phyloP scores from a whole-genome alignment of 2,329 filamentous ascomycete genomes.

The Cladosporium sp. region DNA sequence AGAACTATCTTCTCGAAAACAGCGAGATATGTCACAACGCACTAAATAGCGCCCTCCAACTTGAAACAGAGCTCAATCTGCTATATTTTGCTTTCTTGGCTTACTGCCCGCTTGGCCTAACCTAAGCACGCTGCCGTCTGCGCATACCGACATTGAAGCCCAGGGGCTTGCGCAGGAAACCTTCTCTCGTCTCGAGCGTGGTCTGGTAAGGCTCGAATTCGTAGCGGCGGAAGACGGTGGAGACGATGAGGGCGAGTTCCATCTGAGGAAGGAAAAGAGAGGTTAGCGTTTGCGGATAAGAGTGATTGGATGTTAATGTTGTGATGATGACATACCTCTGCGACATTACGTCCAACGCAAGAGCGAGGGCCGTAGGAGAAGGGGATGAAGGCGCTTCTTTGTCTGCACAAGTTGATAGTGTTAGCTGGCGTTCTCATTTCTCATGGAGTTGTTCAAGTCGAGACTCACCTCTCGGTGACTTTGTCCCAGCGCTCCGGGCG shows the following conservation, averaged over 20 bases:
- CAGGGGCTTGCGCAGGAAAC: slow-evolving; percentile 37
- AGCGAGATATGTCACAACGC: neutral
- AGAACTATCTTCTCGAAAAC: neutral
- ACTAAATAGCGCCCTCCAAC: neutral
- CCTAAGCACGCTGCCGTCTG: slow-evolving; percentile 9
- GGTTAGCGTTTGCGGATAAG: neutral
- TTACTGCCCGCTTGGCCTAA: neutral
- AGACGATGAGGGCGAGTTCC: slow-evolving; percentile 43
- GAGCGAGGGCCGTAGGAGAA: slow-evolving; percentile 46
- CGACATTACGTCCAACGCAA: slow-evolving; percentile 47
- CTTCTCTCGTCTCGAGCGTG: slow-evolving; percentile 36
- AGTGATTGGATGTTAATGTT: no score
- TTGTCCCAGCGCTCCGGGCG: slow-evolving; percentile 45
- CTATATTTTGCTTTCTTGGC: neutral
- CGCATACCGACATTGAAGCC: slow-evolving; percentile 18
- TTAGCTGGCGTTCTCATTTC: neutral
- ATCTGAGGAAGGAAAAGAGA: slow-evolving; percentile 30
- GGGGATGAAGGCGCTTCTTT: slow-evolving; percentile 43
- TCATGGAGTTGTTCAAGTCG: neutral
- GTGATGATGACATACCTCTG: slow-evolving; percentile 29
- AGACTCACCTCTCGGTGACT: slow-evolving; percentile 31
- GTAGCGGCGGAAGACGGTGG: slow-evolving; percentile 38
- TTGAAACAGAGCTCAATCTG: neutral
- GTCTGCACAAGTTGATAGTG: slow-evolving; percentile 17
- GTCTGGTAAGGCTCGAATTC: slow-evolving; percentile 39